Conservation (phyloP, 441 rosid species). For the Rhodomyrtus psidioides region DNA sequence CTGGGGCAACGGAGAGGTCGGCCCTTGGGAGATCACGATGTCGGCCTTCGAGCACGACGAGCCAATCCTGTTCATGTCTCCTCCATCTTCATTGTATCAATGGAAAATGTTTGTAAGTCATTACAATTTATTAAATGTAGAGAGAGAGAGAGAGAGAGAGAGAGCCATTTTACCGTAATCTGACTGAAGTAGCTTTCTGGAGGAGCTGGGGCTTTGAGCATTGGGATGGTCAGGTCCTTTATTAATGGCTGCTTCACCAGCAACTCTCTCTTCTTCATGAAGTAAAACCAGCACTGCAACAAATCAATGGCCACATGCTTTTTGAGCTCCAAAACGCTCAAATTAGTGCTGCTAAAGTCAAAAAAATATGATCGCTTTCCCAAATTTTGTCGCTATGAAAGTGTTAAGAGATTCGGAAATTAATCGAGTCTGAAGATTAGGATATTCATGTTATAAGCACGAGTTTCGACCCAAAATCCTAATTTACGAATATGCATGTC, state of each 20-base stretch:
- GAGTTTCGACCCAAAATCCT: background rate
- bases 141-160: background rate
- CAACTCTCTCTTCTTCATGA: background rate
- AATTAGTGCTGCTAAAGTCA: background rate
- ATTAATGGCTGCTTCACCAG: background rate
- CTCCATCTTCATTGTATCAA: slow-evolving; percentile 10
- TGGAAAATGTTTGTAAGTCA: background rate
- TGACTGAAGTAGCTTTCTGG: slow-evolving; percentile 21
- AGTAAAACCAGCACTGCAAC: background rate
- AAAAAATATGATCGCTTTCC: background rate
- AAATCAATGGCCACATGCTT: background rate
- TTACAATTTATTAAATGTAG: background rate
- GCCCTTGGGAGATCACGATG: slow-evolving; percentile 31
- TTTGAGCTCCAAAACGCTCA: background rate
- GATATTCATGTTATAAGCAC: background rate
- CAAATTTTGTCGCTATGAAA: background rate
- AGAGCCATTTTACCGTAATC: slow-evolving; percentile 7
- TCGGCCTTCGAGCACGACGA: slow-evolving; percentile 42
- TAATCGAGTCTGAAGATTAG: background rate
- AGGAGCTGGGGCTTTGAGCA: background rate
- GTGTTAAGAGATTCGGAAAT: background rate
- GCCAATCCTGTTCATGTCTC: slow-evolving; percentile 35
- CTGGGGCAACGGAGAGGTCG: slow-evolving; percentile 22
- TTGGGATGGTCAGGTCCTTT: slow-evolving; percentile 9
- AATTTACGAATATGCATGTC: background rate